Base-by-base conservation (phyloP, 2,329 filamentous ascomycete genomes). In the Nemania sp. region DNA sequence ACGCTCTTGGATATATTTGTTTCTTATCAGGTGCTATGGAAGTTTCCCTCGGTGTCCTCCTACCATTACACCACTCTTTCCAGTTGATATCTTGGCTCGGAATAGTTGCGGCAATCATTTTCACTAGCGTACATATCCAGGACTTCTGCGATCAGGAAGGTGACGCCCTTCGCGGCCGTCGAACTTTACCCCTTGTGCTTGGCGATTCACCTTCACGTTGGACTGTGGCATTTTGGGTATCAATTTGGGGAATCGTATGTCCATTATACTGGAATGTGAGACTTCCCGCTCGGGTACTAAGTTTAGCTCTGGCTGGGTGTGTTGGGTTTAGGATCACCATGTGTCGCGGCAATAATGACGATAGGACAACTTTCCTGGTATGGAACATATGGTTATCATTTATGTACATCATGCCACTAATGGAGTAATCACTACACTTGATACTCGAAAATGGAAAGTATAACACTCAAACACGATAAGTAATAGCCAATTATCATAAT, bases 91-190 rank as follows among this genome's bases (percentile, higher is more conserved):
- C 51, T 2, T 75, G 72, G 73, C 62, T 65, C 0, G 18, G 47
- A 1, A 47, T 74, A 7, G 38, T 74, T 13, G 57, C 66, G 8
- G 43, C 53, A 0, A 62, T 69, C 5, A 61, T 74, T 2, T 26
- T 73, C 18, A 73, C 68, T 1, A 74, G 71, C 7, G 69, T 74
- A 38, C 72, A 74, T 6, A 60, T 56, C 15, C 70, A 73, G 41
- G 72, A 74, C 26, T 51, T 74, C 56, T 63, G 70, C 11, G 72
- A 75, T 45, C 67, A 72, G n/a, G 64, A 60, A 11, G 73, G 73
- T 0, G 73, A 75, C 13, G 20, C 62, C 2, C 22, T 18, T 1
- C 66, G 73, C 2, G 70, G 70, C 0, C 68, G 73, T 1, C 32
- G 54, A 6, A 70, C 73, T 1, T 38, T 74, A 5, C 66, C 65